phyloP scores from a whole-genome alignment of 2,329 filamentous ascomycete species.

The Talaromyces sp. region DNA sequence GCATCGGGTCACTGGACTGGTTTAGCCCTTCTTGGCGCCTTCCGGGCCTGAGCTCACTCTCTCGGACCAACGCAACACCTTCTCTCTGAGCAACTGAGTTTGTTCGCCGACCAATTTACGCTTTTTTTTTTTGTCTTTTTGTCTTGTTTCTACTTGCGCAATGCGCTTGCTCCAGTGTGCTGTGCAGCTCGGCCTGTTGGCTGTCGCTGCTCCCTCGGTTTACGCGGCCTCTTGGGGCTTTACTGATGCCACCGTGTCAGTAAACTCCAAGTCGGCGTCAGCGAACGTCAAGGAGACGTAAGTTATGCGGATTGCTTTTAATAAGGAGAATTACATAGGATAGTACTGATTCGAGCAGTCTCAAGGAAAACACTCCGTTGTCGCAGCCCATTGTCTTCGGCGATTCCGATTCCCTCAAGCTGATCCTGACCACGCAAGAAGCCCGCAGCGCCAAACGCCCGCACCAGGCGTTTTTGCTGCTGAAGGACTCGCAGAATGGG shows the following conservation, averaged over 20 bases:
- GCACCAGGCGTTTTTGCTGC: conserved; percentile 86
- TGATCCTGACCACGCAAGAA: conserved; percentile 76
- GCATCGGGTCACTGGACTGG: conserved; percentile 22
- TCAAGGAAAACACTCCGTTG: conserved; percentile 56
- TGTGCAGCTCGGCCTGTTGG: conserved; percentile 32
- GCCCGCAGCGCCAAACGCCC: conserved; percentile 73
- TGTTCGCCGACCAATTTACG: neutral
- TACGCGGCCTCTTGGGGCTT: conserved; percentile 56
- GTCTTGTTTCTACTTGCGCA: conserved; percentile 4
- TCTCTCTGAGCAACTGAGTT: neutral
- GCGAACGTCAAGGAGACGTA: conserved; percentile 56
- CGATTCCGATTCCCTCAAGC: conserved; percentile 68
- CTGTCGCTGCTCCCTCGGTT: conserved; percentile 27
- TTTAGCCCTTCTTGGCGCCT: conserved; percentile 14
- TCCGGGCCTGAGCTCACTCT: neutral
- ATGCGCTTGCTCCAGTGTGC: conserved; percentile 34
- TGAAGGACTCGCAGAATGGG: conserved; percentile 68
- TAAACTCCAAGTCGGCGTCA: conserved; percentile 56
- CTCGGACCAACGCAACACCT: neutral
- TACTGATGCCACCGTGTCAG: conserved; percentile 57
- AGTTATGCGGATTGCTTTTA: conserved; percentile 12
- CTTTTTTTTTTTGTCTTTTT: neutral
- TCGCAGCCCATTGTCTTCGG: conserved; percentile 61
- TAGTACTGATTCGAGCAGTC: conserved; percentile 37
- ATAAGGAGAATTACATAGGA: neutral